Evolutionary conservation across 768 basidiomycete genomes (phyloP).

Genomic region (Candolleomyces eurysporus): DNA sequence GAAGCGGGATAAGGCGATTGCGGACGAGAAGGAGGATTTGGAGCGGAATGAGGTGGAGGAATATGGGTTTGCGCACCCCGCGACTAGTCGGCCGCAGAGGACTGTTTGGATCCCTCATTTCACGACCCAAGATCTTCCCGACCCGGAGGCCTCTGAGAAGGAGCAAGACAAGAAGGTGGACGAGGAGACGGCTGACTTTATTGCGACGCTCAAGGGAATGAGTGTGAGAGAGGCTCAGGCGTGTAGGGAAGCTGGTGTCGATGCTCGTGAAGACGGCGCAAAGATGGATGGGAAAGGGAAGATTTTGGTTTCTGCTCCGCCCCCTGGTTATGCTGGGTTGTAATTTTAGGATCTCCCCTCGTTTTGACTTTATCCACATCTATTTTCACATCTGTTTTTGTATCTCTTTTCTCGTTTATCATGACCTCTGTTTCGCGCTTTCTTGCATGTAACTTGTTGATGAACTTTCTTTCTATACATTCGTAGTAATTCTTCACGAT

Average conservation of each 20-base stretch:
- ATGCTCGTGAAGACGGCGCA: constrained; percentile 37
- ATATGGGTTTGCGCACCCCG: constrained; percentile 88
- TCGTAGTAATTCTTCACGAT: too few species aligned
- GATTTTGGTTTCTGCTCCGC: constrained; percentile 33
- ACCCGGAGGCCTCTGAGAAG: constrained; percentile 51
- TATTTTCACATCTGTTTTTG: not conserved
- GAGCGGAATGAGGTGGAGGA: constrained; percentile 33
- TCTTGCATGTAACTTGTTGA: too few species aligned
- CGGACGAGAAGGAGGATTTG: constrained; percentile 13
- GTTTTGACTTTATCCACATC: not conserved
- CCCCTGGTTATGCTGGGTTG: constrained; percentile 8
- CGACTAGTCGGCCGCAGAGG: constrained; percentile 67
- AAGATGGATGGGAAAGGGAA: constrained; percentile 31
- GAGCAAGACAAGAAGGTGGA: constrained; percentile 59
- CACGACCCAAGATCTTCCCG: not conserved
- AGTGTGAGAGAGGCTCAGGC: constrained; percentile 20
- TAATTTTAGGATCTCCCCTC: not conserved
- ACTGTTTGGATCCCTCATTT: constrained; percentile 78
- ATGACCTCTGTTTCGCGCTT: too few species aligned
- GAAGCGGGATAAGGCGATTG: constrained; percentile 6
- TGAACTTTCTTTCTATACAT: too few species aligned
- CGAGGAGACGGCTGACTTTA: constrained; percentile 40
- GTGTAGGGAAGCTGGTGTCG: constrained; percentile 56
- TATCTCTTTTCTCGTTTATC: too few species aligned
- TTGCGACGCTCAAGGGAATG: constrained; percentile 36